phyloP scores from a whole-genome alignment of 805 yeast species.

The Metschnikowia arizonensis region DNA sequence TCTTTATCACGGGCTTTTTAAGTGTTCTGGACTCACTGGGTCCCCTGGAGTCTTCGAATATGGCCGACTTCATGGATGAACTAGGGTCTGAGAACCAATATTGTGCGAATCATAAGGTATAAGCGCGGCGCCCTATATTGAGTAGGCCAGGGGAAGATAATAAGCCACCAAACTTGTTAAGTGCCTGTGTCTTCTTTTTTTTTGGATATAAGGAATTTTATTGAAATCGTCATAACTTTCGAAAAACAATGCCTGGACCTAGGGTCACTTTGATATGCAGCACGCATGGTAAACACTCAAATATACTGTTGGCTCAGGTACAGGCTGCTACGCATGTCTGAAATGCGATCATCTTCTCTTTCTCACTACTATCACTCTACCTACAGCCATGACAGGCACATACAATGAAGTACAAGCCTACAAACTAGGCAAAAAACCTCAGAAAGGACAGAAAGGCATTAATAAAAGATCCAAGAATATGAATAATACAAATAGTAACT shows the following conservation, averaged over 20 bases:
- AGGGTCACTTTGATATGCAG: neutral
- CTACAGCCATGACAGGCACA: constrained; percentile 12
- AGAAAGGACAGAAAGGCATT: constrained; percentile 7
- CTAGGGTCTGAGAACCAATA: neutral
- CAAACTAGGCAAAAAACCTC: constrained; percentile 6
- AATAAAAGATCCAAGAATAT: neutral
- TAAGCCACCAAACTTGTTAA: neutral
- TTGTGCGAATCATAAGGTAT: neutral
- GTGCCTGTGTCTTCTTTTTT: too few species aligned
- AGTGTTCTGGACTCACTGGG: constrained; percentile 10
- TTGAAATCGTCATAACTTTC: neutral
- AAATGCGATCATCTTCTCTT: neutral
- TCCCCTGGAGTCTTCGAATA: constrained; percentile 15
- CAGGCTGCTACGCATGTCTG: constrained; percentile 4
- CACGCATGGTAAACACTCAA: neutral
- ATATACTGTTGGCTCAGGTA: neutral
- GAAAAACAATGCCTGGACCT: neutral
- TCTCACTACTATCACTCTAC: neutral
- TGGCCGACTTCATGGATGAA: constrained; percentile 18
- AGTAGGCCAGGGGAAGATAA: too few species aligned
- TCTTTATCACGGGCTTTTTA: constrained; percentile 9
- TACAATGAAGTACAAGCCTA: constrained; percentile 27
- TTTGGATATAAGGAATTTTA: too few species aligned
- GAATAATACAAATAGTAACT: neutral
- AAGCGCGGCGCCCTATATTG: constrained; percentile 4